Conservation (phyloP, 176 grass and related monocot species). For the Puya raimondii region DNA sequence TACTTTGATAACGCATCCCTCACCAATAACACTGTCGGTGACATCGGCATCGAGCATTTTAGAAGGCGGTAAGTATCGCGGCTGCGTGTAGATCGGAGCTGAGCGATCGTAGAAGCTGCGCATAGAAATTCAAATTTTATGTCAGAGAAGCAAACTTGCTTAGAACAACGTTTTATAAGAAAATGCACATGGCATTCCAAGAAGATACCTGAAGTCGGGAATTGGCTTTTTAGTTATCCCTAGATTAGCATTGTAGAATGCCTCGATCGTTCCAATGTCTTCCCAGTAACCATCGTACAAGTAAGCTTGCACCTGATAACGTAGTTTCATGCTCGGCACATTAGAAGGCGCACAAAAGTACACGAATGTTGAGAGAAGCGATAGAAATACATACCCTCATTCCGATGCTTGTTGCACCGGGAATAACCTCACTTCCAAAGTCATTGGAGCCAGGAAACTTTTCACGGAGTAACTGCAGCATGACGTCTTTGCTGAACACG, state of each 20-base stretch:
- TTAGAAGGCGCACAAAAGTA: neutral
- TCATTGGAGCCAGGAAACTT: constrained; percentile 84
- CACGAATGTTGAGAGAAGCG: neutral
- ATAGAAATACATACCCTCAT: constrained; percentile 58
- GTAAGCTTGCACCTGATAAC: constrained; percentile 78
- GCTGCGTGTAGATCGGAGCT: constrained; percentile 85
- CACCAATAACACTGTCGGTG: constrained; percentile 90
- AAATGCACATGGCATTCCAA: neutral
- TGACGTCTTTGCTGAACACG: constrained; percentile 87
- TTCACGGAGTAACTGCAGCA: constrained; percentile 77
- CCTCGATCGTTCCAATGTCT: constrained; percentile 90
- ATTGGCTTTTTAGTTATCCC: constrained; percentile 92
- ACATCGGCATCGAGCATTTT: constrained; percentile 90
- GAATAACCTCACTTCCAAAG: constrained; percentile 98
- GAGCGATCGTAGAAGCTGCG: constrained; percentile 89
- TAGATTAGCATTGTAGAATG: constrained; percentile 52
- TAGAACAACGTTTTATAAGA: neutral
- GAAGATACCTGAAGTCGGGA: constrained; percentile 81
- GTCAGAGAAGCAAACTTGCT: constrained; percentile 10
- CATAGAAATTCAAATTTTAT: constrained; percentile 17
- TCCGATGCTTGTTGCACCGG: constrained; percentile 77
- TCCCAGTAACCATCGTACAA: constrained; percentile 98
- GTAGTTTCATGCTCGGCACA: neutral
- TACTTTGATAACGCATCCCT: constrained; percentile 97
- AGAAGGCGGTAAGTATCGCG: constrained; percentile 83